These are phyloP conservation scores for Candida mesenterica DNA, from an alignment of 1,139 yeast genomes.

Conservation along the genomic window DNA sequence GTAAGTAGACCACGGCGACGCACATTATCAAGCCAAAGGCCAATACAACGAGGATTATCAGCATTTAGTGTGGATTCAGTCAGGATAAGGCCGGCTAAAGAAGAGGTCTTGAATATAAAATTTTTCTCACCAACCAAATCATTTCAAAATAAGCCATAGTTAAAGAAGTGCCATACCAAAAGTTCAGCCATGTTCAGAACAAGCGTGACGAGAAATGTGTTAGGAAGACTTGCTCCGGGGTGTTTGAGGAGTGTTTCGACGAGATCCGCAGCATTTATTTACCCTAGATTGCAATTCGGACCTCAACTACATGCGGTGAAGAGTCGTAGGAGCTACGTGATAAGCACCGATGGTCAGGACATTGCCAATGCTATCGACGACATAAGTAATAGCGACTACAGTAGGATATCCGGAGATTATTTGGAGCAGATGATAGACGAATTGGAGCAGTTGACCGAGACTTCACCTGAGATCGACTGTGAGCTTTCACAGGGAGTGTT, in stretches of 20 bases:
- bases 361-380: constrained; percentile 51
- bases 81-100: neutral
- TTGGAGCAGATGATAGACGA: constrained; percentile 63
- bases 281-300: too few relatives aligned
- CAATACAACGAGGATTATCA: constrained; percentile 23
- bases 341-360: constrained; percentile 49
- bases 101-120: neutral
- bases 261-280: too few relatives aligned
- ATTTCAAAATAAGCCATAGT: neutral
- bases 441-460: constrained; percentile 62
- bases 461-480: constrained; percentile 62
- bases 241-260: too few relatives aligned
- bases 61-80: constrained; percentile 20
- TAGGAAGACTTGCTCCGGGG: neutral
- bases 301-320: too few relatives aligned
- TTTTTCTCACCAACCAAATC: constrained; percentile 2
- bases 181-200: too few relatives aligned
- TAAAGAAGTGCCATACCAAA: too few relatives aligned
- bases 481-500: constrained; percentile 84
- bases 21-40: constrained; percentile 18
- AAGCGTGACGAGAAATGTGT: neutral
- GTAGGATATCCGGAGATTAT: constrained; percentile 56
- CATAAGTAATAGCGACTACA: constrained; percentile 52
- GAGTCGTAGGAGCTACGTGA: too few relatives aligned
- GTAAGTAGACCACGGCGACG: constrained; percentile 32